phyloP scores from a whole-genome alignment of 331 rosid genomes.

The Rosa hybrid region DNA sequence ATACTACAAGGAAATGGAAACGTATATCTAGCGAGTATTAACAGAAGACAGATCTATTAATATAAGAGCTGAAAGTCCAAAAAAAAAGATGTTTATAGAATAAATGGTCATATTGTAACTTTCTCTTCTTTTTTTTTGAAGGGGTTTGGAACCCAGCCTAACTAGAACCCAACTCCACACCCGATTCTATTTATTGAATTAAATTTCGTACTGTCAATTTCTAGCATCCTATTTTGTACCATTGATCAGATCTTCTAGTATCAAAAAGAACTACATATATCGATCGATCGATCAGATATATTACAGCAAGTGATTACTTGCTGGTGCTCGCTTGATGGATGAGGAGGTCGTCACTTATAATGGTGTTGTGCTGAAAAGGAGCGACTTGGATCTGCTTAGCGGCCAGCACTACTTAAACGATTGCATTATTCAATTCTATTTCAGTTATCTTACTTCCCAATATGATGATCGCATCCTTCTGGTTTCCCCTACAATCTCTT shows the following conservation, averaged over 20 bases:
- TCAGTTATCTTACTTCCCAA: background rate
- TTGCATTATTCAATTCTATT: slow-evolving; percentile 11
- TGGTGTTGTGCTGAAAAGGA: slow-evolving; percentile 1
- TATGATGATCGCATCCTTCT: slow-evolving; percentile 5
- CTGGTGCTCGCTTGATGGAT: background rate
- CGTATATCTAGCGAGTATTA: background rate
- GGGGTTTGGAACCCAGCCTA: no score
- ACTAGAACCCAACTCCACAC: no score
- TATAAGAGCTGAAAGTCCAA: no score
- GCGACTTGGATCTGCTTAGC: slow-evolving; percentile 14
- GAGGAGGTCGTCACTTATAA: background rate
- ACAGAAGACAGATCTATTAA: background rate
- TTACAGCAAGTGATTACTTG: background rate
- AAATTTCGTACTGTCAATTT: background rate
- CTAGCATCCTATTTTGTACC: background rate
- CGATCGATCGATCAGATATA: background rate
- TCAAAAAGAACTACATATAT: background rate
- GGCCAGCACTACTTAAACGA: slow-evolving; percentile 12
- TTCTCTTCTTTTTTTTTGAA: no score
- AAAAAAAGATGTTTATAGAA: no score
- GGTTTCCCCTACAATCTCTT: slow-evolving; percentile 8
- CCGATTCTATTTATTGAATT: no score
- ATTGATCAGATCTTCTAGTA: background rate
- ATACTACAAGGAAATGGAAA: background rate
- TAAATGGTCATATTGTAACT: no score